Conservation (phyloP, 73 alveolate genomes). For the Diophrys appendiculata region DNA sequence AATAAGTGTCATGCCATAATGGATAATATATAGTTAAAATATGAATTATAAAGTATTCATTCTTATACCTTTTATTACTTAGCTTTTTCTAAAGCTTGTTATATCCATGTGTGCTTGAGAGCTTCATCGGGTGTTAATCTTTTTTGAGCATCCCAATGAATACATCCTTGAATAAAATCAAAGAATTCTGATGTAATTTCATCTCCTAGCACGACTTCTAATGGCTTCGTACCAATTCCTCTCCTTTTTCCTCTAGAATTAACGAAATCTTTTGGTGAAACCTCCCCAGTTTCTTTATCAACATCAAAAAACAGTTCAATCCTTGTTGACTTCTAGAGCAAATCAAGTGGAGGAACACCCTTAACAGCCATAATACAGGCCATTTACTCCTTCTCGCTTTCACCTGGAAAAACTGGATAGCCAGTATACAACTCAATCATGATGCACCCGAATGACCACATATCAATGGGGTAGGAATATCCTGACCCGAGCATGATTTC, state of each 20-base stretch:
- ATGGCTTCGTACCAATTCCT: slow-evolving; percentile 27
- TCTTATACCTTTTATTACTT: too few relatives aligned
- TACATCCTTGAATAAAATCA: slow-evolving; percentile 28
- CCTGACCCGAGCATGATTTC: slow-evolving; percentile 95
- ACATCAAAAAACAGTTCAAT: slow-evolving; percentile 72
- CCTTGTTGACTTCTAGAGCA: slow-evolving; percentile 68
- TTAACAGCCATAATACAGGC: slow-evolving; percentile 76
- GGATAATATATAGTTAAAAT: too few relatives aligned
- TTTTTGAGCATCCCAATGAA: slow-evolving; percentile 29
- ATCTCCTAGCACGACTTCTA: slow-evolving; percentile 20
- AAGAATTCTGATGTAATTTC: slow-evolving; percentile 39
- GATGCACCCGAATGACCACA: slow-evolving; percentile 97
- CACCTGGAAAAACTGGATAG: slow-evolving; percentile 90
- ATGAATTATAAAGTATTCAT: too few relatives aligned
- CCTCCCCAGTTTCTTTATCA: slow-evolving; percentile 19
- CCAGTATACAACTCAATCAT: slow-evolving; percentile 89
- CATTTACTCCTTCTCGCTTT: slow-evolving; percentile 80
- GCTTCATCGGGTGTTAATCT: slow-evolving; percentile 36
- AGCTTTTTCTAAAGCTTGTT: too few relatives aligned
- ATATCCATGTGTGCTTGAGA: slow-evolving; percentile 32
- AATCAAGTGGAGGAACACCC: slow-evolving; percentile 79
- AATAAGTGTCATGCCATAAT: too few relatives aligned
- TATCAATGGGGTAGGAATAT: slow-evolving; percentile 93
- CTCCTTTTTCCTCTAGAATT: slow-evolving; percentile 55
- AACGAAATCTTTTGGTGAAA: too few relatives aligned